Evolutionary conservation across 176 grass and related monocot species (phyloP), one percentile per base, ranked within the genome.

Genomic region (Thalia dealbata): DNA sequence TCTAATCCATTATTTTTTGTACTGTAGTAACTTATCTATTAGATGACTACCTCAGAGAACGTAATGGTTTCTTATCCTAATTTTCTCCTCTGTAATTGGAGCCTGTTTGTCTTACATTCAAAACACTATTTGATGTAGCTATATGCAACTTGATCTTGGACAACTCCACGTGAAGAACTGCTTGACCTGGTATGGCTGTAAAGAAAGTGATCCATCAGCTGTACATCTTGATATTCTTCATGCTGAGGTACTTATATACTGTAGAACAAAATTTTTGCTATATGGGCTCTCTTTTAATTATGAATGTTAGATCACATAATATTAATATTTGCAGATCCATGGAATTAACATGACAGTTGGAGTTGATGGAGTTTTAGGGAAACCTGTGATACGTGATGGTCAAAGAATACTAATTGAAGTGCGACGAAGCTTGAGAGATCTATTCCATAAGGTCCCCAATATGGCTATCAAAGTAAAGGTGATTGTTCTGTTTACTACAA

Each of bases 291-390:
- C 45, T 25, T 29, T 29, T 52, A 52, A 29, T 29, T 25, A 52
- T 3, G 7, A 27, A 1, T 14, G 32, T 30, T 52, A 9, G 48
- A 30, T 8, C 30, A 52, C 21, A 7, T 70, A 64, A 76, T 61
- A 15, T 62, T 16, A 76, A 48, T 52, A 61, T 43, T 78, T 73
- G 82, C 70, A 97, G 93, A 97, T 97, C 80, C 80, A 97, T 78
- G 89, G 93, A 76, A 92, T 97, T 82, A 97, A 97, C 83, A 86
- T 97, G 93, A 87, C 87, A 24, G 85, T 97, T 73, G 93, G 93
- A 70, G 67, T 97, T 69, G 81, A 84, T 72, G 89, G 89, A 64
- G 77, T 45, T 75, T 71, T 92, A 56, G 93, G 93, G 7, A 92
- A 89, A 85, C 84, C 81, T 76, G 86, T 97, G 87, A 87, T 97